Evolutionary conservation across 306 rosid species (phyloP), one percentile per base, ranked within the genome.

Genomic region (Trifolium repens): DNA sequence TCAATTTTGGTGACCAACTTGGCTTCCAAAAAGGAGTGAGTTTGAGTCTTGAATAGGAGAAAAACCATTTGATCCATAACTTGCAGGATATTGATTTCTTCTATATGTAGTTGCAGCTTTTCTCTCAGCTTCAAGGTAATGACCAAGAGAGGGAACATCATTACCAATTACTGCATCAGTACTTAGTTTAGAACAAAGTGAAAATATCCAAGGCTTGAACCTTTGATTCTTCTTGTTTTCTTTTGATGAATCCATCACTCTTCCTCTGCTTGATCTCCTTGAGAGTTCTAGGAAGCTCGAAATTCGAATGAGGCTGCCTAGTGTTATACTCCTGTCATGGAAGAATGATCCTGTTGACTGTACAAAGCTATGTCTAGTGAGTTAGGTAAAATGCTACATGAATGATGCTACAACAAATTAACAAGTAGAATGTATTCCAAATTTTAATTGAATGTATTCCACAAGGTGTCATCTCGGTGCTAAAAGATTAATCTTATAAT

Each of bases 71-170:
- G 83, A 76, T 40, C 7, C 82, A 40, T 75, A 22, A 62, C 72
- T 49, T 62, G 69, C 12, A 8, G 79, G 74, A 62, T 12, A 77
- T 7, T 76, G 81, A 71, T 42, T 85, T 52, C 83, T 82, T 76
- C 81, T 76, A 64, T 57, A 50, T 42, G 59, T 43, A 67, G n/a
- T 71, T 54, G 82, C 83, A 14, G 76, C 79, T 81, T 81, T 82
- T 66, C 91, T 88, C 79, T 90, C 98, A 19, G 77, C 88, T 82
- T 90, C 89, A 37, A 93, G 98, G 78, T 82, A 90, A 73, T 90
- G 87, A 55, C 82, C 88, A 55, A 92, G 96, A 22, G 92, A 90
- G 22, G 82, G 90, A 71, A 84, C 69, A 75, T 80, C 80, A 14
- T 69, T 73, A 17, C 64, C 73, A 46, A 30, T 62, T 54, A 92